Percentiles rank a stretch among this genome's conserved stretches.
phyloP scores from a whole-genome alignment of 1,284 basidiomycete genomes.

The Somion occarium region DNA sequence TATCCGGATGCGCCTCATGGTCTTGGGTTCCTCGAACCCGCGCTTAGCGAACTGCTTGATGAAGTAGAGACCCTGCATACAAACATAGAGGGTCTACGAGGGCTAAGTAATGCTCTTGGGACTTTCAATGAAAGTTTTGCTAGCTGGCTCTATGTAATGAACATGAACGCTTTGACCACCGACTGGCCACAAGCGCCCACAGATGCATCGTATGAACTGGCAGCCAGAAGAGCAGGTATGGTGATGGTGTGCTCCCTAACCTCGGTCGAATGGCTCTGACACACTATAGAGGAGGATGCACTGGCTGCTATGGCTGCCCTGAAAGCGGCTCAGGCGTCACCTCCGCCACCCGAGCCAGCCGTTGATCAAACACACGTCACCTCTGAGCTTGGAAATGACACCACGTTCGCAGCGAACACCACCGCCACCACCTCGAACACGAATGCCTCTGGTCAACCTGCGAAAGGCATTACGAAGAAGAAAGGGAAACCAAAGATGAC shows the following conservation, averaged over 20 bases:
- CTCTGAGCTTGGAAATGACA: conserved; percentile 26
- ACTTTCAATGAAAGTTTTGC: conserved; percentile 93
- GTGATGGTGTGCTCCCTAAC: too few species aligned
- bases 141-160: conserved; percentile 87
- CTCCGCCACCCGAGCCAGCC: conserved; percentile 29
- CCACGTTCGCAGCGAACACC: conserved; percentile 33
- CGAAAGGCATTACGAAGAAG: conserved; percentile 51
- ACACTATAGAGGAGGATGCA: conserved; percentile 32
- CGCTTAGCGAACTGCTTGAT: conserved; percentile 82
- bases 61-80: conserved; percentile 78
- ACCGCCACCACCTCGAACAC: conserved; percentile 35
- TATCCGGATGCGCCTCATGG: conserved; percentile 75
- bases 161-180: conserved; percentile 91
- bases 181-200: conserved; percentile 86
- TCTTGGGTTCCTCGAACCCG: conserved; percentile 82
- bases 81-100: conserved; percentile 70
- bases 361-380: conserved; percentile 36
- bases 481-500: conserved; percentile 60
- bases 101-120: conserved; percentile 71
- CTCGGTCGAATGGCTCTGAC: too few species aligned
- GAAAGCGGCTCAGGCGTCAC: conserved; percentile 19
- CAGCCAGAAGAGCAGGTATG: conserved; percentile 57
- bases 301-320: conserved; percentile 25
- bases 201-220: conserved; percentile 55
- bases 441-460: conserved; percentile 16